Evolutionary conservation across 1,284 basidiomycete genomes (phyloP).

Genomic region (Boletus subluridellus): DNA sequence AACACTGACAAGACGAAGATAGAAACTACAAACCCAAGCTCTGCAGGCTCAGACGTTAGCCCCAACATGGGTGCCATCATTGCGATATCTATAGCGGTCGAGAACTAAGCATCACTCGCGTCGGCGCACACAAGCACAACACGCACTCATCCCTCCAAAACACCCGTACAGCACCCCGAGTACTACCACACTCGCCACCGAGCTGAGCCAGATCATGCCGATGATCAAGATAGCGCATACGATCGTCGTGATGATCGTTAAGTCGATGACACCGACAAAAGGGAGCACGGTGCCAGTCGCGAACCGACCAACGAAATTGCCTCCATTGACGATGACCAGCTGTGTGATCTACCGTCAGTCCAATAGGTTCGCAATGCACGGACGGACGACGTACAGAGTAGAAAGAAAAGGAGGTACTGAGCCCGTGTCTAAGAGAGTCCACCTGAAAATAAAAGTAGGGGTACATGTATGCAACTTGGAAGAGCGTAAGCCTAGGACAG

Average conservation of each 20-base stretch:
- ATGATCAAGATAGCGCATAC: slow-evolving; percentile 9
- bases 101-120: background rate
- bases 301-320: slow-evolving; percentile 41
- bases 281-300: slow-evolving; percentile 36
- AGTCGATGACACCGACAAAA: slow-evolving; percentile 41
- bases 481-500: slow-evolving; percentile 21
- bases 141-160: no score
- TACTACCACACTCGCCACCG: no score
- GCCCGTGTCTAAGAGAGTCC: no score
- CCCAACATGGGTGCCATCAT: slow-evolving; percentile 29
- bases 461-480: slow-evolving; percentile 23
- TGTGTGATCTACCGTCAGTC: slow-evolving; percentile 17
- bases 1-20: background rate
- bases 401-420: slow-evolving; percentile 14
- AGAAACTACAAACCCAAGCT: slow-evolving; percentile 26
- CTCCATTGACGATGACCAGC: slow-evolving; percentile 45
- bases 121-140: background rate
- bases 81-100: slow-evolving; percentile 16
- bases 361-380: background rate
- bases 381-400: slow-evolving; percentile 23
- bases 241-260: slow-evolving; percentile 35
- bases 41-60: slow-evolving; percentile 22
- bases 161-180: no score
- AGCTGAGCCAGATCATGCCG: no score
- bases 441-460: slow-evolving; percentile 12